Evolutionary conservation across 805 yeast genomes (phyloP), one percentile per base, ranked within the genome.

Genomic region (Pichia thaimueangensis): DNA sequence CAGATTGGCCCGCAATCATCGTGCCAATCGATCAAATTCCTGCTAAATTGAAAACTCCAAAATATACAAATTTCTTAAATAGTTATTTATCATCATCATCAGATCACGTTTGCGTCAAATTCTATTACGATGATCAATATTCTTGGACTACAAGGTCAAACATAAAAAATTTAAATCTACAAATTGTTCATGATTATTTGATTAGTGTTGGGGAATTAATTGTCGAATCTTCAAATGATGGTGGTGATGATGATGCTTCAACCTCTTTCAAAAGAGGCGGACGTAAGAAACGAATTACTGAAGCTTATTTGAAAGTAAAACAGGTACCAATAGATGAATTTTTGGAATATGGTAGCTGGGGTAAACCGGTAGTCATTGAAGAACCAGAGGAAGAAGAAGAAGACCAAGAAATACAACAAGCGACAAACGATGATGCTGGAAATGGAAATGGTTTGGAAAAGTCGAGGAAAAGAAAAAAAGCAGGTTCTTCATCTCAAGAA

Each of bases 1-100:
- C 95, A 3, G 82, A 89, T 32, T 86, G 96, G 96, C 96, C 96
- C 0, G 88, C 89, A 3, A 80, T 86, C 78, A 78, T 85, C 4
- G 71, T 86, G 4, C 81, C 80, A 1, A 73, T 67, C 45, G 69
- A 71, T 15, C 60, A 75, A 7, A 67, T 86, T 6, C 93, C 95
- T 0, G 74, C 65, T 17, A 65, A 70, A 50, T 74, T 85, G 23
- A 71, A 68, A 47, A 73, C 69, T 44, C 85, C 86, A 13, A 74
- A 74, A 50, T 49, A 63, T 17, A 51, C 62, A 25, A 55, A 60
- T 34, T 49, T 49, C 27, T n/a, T 35, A 19, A 19, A 24, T 11
- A 20, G n/a, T 15, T 32, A 32, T 20, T 22, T 32, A 17, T 25
- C 11, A 29, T 43, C 47, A 6, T 42, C 37, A 16, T 33, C 49